phyloP scores from a whole-genome alignment of 148 eudicot species.

The Beta vulgaris region DNA sequence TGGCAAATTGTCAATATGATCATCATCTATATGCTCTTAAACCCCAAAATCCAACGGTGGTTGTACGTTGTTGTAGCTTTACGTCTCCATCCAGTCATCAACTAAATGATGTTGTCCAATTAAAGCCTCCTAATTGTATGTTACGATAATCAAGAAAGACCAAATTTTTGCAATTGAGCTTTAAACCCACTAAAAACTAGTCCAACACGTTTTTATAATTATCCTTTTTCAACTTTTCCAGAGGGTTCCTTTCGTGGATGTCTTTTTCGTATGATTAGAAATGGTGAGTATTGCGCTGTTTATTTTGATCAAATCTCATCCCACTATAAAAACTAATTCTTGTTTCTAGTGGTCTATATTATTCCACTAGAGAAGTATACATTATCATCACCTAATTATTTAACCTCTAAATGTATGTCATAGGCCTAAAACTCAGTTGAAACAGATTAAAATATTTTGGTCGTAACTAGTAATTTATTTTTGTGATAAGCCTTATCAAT shows the following conservation, averaged over 20 bases:
- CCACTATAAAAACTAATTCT: not conserved
- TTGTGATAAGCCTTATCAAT: constrained; percentile 16
- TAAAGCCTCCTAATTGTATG: not conserved
- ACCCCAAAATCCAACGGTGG: constrained; percentile 27
- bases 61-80: constrained; percentile 19
- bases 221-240: constrained; percentile 10
- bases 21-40: not conserved
- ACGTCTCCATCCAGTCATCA: constrained; percentile 22
- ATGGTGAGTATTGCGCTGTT: not conserved
- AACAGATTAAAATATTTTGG: not conserved
- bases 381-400: constrained; percentile 3
- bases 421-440: not conserved
- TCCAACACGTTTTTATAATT: constrained; percentile 20
- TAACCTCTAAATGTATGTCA: constrained; percentile 14
- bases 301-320: constrained; percentile 13
- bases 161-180: too few species aligned
- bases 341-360: constrained; percentile 13
- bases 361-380: not conserved
- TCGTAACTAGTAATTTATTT: not conserved
- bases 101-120: constrained; percentile 1
- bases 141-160: too few species aligned
- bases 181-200: not conserved
- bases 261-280: constrained; percentile 20
- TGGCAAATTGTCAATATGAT: too few species aligned
- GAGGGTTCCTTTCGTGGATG: constrained; percentile 21